Evolutionary conservation across 2,329 filamentous ascomycete species (phyloP), one percentile per base, ranked within the genome.

Genomic region (Aureobasidium sp.): DNA sequence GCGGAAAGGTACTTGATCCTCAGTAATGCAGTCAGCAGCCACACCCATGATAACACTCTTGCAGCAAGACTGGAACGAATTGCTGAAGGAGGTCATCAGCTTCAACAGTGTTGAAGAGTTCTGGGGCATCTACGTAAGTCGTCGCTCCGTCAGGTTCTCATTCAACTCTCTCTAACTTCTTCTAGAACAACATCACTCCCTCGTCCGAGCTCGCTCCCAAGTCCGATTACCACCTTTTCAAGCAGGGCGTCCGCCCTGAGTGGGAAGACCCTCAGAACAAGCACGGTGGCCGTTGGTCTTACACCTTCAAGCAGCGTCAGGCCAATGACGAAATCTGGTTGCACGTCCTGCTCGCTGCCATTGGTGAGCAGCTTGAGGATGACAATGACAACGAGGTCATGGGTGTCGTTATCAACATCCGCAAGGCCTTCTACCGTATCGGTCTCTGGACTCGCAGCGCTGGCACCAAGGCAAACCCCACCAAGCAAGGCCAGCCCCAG

Each of bases 241-340:
- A 99, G 83, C 88, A 88, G 71, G 92, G 92, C 67, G 90, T 99
- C 66, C 90, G 94, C 67, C 94, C 94, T 39, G 95, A 99, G 79
- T 99, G 94, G 94, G 94, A 99, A 78, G 94, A 99, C 75, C 83
- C 86, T 29, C 92, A 97, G 81, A 99, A 99, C 82, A 99, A 97
- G 84, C 92, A 97, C 76, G 94, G 94, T 70, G 94, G 94, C 78
- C 97, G 97, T 79, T 99, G 94, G 94, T 92, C 93, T 29, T 97
- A 95, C 80, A 88, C 90, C 72, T 97, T 96, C 87, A 96, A 95
- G 82, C 91, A 97, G 70, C 97, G 96, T 85, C 85, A 82, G 68
- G 84, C 96, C 74, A 90, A 93, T 70, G 96, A 99, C 76, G 93
- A 99, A 74, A 95, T 97, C 75, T 99, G 94, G 94, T 86, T 99